Evolutionary conservation across 345 rosid species (phyloP).

Genomic region (Syzygium aromaticum): DNA sequence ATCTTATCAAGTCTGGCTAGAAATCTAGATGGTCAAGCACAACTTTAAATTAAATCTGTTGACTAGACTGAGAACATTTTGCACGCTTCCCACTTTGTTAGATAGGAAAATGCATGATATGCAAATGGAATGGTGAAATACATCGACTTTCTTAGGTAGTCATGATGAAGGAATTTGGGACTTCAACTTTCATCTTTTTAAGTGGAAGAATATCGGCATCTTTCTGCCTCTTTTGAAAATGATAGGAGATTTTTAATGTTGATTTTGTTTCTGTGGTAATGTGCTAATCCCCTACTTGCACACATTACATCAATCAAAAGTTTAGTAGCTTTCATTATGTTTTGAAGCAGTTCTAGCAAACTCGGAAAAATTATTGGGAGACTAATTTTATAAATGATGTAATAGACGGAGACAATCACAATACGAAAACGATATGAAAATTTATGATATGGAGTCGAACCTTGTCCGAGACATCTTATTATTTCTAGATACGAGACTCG

Average conservation of each 20-base stretch:
- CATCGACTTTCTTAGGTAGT: background rate
- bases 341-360: background rate
- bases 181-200: background rate
- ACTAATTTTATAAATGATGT: background rate
- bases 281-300: background rate
- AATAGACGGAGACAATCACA: background rate
- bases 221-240: background rate
- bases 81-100: background rate
- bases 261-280: background rate
- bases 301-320: background rate
- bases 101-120: background rate
- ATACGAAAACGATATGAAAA: background rate
- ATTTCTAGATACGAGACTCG: background rate
- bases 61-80: background rate
- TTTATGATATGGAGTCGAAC: rapidly evolving
- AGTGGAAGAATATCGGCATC: background rate
- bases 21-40: background rate
- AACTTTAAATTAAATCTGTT: background rate
- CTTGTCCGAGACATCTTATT: too few relatives aligned
- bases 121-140: background rate
- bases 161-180: background rate
- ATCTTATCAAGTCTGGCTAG: too few relatives aligned
- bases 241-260: background rate
- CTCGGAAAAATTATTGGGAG: background rate
- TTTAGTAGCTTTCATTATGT: background rate